Evolutionary conservation across 441 rosid genomes (phyloP).

Genomic region (Eruca vesicaria): DNA sequence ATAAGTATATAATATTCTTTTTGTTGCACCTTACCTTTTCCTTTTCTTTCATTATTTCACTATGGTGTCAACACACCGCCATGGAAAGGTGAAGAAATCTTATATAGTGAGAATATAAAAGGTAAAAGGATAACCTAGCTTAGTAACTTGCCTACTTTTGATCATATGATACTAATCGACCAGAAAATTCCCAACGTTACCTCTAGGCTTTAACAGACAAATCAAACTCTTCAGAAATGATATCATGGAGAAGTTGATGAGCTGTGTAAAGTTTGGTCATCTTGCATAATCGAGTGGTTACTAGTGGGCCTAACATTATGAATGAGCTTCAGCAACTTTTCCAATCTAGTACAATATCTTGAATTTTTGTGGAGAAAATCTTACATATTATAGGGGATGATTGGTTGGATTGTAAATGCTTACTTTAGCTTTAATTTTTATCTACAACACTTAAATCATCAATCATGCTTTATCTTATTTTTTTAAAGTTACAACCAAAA

Average conservation of each 20-base stretch:
- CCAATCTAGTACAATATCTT: neutral
- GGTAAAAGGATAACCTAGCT: neutral
- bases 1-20: neutral
- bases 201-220: neutral
- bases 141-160: neutral
- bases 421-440: no score
- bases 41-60: neutral
- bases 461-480: no score
- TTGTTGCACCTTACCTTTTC: neutral
- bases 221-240: neutral
- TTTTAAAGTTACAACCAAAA: no score
- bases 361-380: neutral
- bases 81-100: neutral
- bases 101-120: neutral
- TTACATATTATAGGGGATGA: no score
- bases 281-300: neutral
- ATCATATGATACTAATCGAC: neutral
- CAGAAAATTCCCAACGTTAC: neutral
- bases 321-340: neutral
- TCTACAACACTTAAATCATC: no score
- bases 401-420: no score
- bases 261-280: neutral
- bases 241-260: constrained; percentile 13
- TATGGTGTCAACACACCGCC: neutral
- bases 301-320: constrained; percentile 15